Percentiles rank a stretch among this genome's conserved stretches.
phyloP scores from a whole-genome alignment of 495 filamentous ascomycete species.

The Penicillium robsamsonii region DNA sequence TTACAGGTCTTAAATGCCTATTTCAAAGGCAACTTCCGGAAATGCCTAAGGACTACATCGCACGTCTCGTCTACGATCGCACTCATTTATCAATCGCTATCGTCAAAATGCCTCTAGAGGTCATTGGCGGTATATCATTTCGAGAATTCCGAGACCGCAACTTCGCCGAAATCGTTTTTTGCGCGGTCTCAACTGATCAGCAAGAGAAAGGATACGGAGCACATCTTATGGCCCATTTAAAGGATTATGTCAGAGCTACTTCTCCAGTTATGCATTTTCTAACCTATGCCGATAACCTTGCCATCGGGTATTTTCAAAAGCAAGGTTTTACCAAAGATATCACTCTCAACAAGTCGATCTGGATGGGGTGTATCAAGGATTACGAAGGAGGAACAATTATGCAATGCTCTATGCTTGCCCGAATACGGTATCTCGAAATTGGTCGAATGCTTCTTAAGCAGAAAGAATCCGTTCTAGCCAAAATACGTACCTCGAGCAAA shows the following conservation, averaged over 20 bases:
- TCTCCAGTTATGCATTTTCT: conserved; percentile 97
- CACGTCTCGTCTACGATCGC: conserved; percentile 92
- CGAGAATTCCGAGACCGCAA: conserved; percentile 64
- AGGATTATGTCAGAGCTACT: conserved; percentile 97
- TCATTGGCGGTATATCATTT: conserved; percentile 75
- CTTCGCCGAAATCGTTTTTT: conserved; percentile 98
- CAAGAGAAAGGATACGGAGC: conserved; percentile 98
- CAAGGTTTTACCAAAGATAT: conserved; percentile 99
- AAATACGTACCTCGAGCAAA: conserved; percentile 87
- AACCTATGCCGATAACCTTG: conserved; percentile 98
- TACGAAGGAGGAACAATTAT: conserved; percentile 99
- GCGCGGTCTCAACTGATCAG: conserved; percentile 94
- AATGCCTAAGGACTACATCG: conserved; percentile 99
- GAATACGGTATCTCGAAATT: conserved; percentile 88
- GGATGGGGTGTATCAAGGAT: conserved; percentile 99
- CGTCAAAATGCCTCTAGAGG: conserved; percentile 91
- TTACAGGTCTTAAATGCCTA: conserved; percentile 94
- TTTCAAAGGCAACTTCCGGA: conserved; percentile 98
- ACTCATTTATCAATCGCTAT: conserved; percentile 96
- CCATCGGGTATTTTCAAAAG: conserved; percentile 99
- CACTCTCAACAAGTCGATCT: conserved; percentile 82
- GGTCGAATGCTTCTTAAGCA: conserved; percentile 97
- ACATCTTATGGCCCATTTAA: conserved; percentile 95
- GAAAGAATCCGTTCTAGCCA: conserved; percentile 89
- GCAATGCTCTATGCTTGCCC: conserved; percentile 97